Percentiles rank a stretch among this genome's conserved stretches.
phyloP scores from a whole-genome alignment of 495 filamentous ascomycete species.

The Hypoxylon intermedium region DNA sequence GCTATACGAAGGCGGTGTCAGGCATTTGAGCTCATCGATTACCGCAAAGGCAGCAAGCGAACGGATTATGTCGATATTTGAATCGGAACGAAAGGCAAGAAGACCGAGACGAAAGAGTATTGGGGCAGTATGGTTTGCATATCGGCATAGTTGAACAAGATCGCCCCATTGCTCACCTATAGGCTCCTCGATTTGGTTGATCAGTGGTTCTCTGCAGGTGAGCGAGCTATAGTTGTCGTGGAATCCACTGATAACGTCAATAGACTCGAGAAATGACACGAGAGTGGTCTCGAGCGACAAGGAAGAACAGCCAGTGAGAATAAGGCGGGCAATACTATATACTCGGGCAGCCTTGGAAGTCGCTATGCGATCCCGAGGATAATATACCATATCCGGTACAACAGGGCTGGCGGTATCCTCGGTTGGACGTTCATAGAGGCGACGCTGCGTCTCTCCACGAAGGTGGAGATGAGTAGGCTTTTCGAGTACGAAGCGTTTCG shows the following conservation, averaged over 20 bases:
- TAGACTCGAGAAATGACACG: constrained; percentile 34
- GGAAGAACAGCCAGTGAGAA: constrained; percentile 36
- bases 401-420: constrained; percentile 6
- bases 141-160: constrained; percentile 44
- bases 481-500: neutral
- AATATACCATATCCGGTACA: constrained; percentile 20
- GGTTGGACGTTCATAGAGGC: constrained; percentile 48
- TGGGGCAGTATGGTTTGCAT: constrained; percentile 19
- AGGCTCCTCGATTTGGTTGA: constrained; percentile 45
- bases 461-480: constrained; percentile 40
- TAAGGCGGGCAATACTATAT: constrained; percentile 39
- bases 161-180: constrained; percentile 48
- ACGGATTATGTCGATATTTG: constrained; percentile 44
- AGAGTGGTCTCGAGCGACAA: constrained; percentile 35
- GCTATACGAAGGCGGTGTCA: constrained; percentile 37
- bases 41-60: constrained; percentile 41
- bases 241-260: constrained; percentile 48
- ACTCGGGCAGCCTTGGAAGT: constrained; percentile 32
- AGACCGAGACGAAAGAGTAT: constrained; percentile 44
- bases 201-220: constrained; percentile 35
- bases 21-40: constrained; percentile 35
- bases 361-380: constrained; percentile 30
- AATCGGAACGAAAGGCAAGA: constrained; percentile 21
- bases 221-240: constrained; percentile 14
- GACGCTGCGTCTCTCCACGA: constrained; percentile 47